Conservation (phyloP, 306 rosid species). For the Quercus variabilis region DNA sequence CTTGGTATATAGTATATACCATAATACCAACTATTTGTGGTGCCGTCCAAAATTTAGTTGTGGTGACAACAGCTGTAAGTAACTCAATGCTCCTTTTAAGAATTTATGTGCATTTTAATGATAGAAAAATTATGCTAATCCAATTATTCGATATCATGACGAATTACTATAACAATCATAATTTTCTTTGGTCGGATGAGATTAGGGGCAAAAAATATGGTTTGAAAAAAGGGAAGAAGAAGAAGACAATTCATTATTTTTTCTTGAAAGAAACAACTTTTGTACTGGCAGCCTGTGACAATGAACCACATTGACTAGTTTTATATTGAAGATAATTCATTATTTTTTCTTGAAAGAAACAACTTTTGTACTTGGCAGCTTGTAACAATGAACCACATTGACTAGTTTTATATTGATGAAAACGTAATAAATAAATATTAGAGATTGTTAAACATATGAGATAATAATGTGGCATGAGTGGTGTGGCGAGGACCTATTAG, state of each 20-base stretch:
- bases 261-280: not conserved
- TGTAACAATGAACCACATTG: too few relatives aligned
- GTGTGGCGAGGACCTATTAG: too few relatives aligned
- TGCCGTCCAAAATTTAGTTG: not conserved
- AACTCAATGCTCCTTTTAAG: not conserved
- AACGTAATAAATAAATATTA: too few relatives aligned
- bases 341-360: not conserved
- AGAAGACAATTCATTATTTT: not conserved
- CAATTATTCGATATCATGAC: not conserved
- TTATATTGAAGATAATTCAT: too few relatives aligned
- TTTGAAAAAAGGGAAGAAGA: not conserved
- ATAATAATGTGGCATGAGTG: too few relatives aligned
- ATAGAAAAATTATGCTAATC: slow-evolving; percentile 1
- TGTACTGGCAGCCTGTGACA: too few relatives aligned
- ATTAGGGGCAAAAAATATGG: too few relatives aligned
- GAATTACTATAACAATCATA: not conserved
- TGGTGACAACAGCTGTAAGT: not conserved
- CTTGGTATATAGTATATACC: too few relatives aligned
- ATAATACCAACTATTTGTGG: not conserved
- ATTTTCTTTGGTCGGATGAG: slow-evolving; percentile 5
- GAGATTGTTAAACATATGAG: too few relatives aligned
- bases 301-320: too few relatives aligned
- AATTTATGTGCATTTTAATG: not conserved
- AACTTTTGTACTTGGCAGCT: too few relatives aligned
- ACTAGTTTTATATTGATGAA: too few relatives aligned